Conservation (phyloP, 2,329 filamentous ascomycete species). For the Tolypocladium paradoxum region DNA sequence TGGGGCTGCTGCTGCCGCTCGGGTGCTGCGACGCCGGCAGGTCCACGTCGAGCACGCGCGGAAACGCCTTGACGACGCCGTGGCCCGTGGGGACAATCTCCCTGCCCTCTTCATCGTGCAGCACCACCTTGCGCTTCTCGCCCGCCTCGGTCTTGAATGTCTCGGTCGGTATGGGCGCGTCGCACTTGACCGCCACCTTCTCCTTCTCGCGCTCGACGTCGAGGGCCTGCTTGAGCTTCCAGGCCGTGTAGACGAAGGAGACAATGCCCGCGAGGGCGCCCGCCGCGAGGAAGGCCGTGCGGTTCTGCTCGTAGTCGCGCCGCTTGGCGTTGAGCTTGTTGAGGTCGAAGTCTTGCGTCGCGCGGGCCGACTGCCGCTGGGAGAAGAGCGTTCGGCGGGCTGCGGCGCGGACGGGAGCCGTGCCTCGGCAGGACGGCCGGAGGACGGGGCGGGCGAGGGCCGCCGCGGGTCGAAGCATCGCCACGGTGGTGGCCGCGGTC, state of each 20-base stretch:
- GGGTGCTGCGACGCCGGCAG: slow-evolving; percentile 17
- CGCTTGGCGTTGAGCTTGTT: slow-evolving; percentile 33
- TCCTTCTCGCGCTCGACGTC: slow-evolving; percentile 20
- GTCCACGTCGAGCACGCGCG: slow-evolving; percentile 57
- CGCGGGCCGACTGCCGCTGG: slow-evolving; percentile 18
- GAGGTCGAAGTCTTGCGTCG: slow-evolving; percentile 39
- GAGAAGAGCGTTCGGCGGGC: slow-evolving; percentile 19
- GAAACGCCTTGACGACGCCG: slow-evolving; percentile 68
- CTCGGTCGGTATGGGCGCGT: slow-evolving; percentile 27
- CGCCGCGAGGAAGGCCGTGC: slow-evolving; percentile 39
- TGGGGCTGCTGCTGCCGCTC: slow-evolving; percentile 14
- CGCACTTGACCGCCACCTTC: slow-evolving; percentile 31
- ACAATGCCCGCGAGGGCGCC: slow-evolving; percentile 39
- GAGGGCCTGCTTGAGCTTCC: slow-evolving; percentile 36
- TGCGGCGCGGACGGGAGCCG: slow-evolving; percentile 1
- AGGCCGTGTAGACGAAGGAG: slow-evolving; percentile 39
- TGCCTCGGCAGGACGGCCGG: slow-evolving; percentile 7
- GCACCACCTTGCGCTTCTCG: slow-evolving; percentile 44
- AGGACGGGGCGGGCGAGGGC: slow-evolving; percentile 9
- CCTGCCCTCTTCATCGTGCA: slow-evolving; percentile 56
- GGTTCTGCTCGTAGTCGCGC: slow-evolving; percentile 38
- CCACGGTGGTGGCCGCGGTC: background rate
- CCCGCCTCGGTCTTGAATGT: slow-evolving; percentile 38
- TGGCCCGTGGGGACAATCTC: slow-evolving; percentile 77
- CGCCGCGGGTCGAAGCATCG: slow-evolving; percentile 18